phyloP scores from a whole-genome alignment of 2,329 filamentous ascomycete genomes.

The Zasmidium cellare region DNA sequence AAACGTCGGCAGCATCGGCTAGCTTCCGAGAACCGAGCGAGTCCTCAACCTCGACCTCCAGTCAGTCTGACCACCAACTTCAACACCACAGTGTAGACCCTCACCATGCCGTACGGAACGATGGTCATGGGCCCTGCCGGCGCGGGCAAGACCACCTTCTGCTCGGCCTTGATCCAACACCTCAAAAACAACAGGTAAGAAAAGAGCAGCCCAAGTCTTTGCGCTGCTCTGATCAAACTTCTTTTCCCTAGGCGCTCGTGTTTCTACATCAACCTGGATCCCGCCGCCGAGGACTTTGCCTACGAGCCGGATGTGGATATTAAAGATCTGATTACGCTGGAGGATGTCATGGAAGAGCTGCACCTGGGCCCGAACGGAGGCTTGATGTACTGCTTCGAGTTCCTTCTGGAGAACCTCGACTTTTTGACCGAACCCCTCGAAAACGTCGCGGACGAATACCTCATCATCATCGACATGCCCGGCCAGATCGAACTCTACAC shows the following conservation, averaged over 20 bases:
- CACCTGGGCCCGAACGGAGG: slow-evolving; percentile 87
- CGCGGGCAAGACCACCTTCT: slow-evolving; percentile 98
- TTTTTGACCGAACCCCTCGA: slow-evolving; percentile 85
- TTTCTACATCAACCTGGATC: slow-evolving; percentile 98
- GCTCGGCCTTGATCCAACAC: slow-evolving; percentile 87
- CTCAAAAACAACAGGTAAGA: slow-evolving; percentile 72
- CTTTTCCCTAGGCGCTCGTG: slow-evolving; percentile 63
- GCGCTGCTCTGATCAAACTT: background rate
- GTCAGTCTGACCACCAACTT: no score
- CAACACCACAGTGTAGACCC: background rate
- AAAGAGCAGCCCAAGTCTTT: background rate
- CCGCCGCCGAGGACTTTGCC: slow-evolving; percentile 87
- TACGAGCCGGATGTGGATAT: slow-evolving; percentile 94
- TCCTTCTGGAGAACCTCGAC: slow-evolving; percentile 90
- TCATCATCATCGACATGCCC: slow-evolving; percentile 98
- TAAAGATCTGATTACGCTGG: slow-evolving; percentile 87
- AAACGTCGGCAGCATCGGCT: no score
- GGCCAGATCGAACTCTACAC: slow-evolving; percentile 99
- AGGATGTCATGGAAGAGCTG: slow-evolving; percentile 96
- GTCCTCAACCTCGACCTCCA: no score
- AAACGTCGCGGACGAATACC: slow-evolving; percentile 85
- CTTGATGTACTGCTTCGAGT: slow-evolving; percentile 95
- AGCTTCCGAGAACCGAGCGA: no score
- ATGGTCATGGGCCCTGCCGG: slow-evolving; percentile 96
- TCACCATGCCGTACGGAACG: slow-evolving; percentile 72